Evolutionary conservation across 495 filamentous ascomycete species (phyloP).

Genomic region (Hypomontagnella monticulosa): DNA sequence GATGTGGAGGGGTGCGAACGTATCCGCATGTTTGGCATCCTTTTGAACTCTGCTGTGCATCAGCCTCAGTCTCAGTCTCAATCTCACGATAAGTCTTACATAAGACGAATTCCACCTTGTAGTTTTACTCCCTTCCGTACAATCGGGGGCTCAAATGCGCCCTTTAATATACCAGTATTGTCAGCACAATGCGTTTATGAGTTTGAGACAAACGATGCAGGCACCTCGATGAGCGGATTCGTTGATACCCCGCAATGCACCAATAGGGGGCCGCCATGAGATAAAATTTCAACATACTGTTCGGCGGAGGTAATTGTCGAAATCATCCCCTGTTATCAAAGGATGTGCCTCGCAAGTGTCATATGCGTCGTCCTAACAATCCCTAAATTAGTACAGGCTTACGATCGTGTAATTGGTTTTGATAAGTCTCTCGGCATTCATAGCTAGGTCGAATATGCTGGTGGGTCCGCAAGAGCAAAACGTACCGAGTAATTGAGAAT

Average conservation of each 20-base stretch:
- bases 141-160: constrained; percentile 57
- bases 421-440: background rate
- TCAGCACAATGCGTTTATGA: constrained; percentile 4
- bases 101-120: constrained; percentile 56
- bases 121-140: constrained; percentile 53
- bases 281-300: constrained; percentile 47
- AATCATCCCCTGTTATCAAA: constrained; percentile 60
- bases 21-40: constrained; percentile 60
- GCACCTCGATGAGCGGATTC: background rate
- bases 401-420: background rate
- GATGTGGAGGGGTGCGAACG: constrained; percentile 59
- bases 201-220: background rate
- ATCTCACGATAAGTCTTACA: constrained; percentile 49
- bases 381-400: constrained; percentile 9
- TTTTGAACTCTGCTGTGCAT: constrained; percentile 56
- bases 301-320: constrained; percentile 62
- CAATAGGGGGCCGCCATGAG: background rate
- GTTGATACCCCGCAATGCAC: constrained; percentile 1
- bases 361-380: constrained; percentile 49
- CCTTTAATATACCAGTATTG: constrained; percentile 44
- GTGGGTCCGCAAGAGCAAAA: constrained; percentile 11
- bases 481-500: constrained; percentile 65
- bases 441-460: background rate
- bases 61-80: constrained; percentile 10
- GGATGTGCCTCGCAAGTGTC: constrained; percentile 60